Base-by-base conservation (phyloP, 83 land plant genomes). In the Diphasiastrum complanatum region DNA sequence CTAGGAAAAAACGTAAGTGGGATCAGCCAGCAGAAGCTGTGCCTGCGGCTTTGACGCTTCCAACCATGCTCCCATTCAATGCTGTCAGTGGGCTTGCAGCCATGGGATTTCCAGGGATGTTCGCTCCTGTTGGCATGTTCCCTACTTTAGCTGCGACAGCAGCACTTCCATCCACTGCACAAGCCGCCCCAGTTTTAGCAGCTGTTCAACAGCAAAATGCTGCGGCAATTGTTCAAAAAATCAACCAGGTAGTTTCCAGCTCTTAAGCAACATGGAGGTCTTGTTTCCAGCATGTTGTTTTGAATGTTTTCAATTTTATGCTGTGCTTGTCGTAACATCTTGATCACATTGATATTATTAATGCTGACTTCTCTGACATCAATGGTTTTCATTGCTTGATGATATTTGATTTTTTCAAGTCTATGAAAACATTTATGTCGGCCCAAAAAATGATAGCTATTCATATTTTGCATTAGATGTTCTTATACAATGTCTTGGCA, bases 1-100 rank as follows among this genome's bases (percentile, higher is more conserved):
- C n/a, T n/a, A 90, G 91, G 77, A 91, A 71, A 65, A 91, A 80
- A 70, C 77, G 92, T 60, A 91, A 86, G 67, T 91, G 97, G 97
- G 97, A 91, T 49, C 85, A 91, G 49, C 97, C 91, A 47, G 92
- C 83, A 24, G 89, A 84, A 71, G 58, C 81, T 1, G 52, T 78
- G 34, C 57, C 86, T 25, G 74, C 80, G 51, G 82, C 85, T 29
- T 25, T 35, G 1, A 32, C 59, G 14, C 19, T 53, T 6, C 40
- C 73, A 1, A 66, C 73, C 8, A 57, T 81, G 24, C 79, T 69
- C 33, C 83, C 87, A 46, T 47, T 74, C 46, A 52, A 58, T 29
- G 63, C 55, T 29, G 30, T 60, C 10, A 77, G 76, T 58, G 6
- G 66, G 47, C 36, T 79, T 63, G 47, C 70, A 31, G 83, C 78